Base-by-base conservation (phyloP, 352 stramenopile genomes). In the Pythium scleroteichum region DNA sequence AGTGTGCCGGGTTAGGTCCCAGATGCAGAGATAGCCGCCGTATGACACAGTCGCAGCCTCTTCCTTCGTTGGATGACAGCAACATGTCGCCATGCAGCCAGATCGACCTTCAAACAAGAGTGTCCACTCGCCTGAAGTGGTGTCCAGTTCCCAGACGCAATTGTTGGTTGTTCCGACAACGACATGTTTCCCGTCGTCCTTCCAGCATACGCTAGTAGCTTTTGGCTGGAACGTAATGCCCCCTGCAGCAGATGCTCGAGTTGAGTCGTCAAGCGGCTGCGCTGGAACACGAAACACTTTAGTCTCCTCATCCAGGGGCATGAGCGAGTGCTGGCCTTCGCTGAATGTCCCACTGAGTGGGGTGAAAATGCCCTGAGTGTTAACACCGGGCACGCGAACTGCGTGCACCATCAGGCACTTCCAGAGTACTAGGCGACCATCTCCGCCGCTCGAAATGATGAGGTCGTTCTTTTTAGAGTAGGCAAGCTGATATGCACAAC, bases 131-230 rank as follows among this genome's bases (percentile, higher is more conserved):
- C 76, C 75, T 1, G 59, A 66, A 0, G 35, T 41, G 42, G 82
- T 51, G 35, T 82, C 70, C 10, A 84, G 73, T 32, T 91, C 82
- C 78, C 78, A 91, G 53, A 91, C 69, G 24, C 72, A 85, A 38
- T 82, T 88, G n/a, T 65, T 75, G 51, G 66, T 88, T 14, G 81
- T 73, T 4, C 75, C 70, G 19, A 88, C 76, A 33, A 87, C 57
- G 4, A 87, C 59, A 13, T 45, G 53, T 20, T 74, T 78, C 7
- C 78, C 74, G 42, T 91, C 79, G 5, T 82, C 74, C 49, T 75
- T 82, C 78, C 76, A 86, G 13, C 71, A 58, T 0, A 91, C 53
- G 56, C 78, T 89, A 6, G 73, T 88, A 0, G 76, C 75, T 38
- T 79, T 87, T n/a, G 75, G 64, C 9, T 66, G 62, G 12, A 14